Evolutionary conservation across 257 asterid species (phyloP).

Genomic region (Scutellaria barbata): DNA sequence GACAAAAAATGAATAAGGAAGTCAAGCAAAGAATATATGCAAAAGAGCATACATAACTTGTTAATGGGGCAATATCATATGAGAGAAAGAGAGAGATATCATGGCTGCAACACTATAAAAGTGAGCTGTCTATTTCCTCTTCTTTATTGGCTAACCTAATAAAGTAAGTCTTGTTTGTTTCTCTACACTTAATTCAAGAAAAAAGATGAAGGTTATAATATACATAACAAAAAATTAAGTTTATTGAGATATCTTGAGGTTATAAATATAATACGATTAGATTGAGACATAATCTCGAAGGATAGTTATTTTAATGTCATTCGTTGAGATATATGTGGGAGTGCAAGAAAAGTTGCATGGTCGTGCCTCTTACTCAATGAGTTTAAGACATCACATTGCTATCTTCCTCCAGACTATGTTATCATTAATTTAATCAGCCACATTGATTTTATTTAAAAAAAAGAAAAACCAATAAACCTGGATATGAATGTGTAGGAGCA

Average conservation of each 20-base stretch:
- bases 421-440: neutral
- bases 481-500: too few relatives aligned
- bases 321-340: neutral
- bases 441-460: too few relatives aligned
- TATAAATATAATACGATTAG: too few relatives aligned
- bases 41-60: conserved; percentile 30
- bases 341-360: conserved; percentile 19
- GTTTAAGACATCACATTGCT: neutral
- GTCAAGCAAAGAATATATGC: conserved; percentile 15
- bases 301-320: conserved; percentile 6
- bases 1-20: conserved; percentile 3
- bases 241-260: too few relatives aligned
- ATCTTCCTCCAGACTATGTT: neutral
- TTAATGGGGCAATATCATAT: conserved; percentile 32
- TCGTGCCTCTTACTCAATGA: neutral
- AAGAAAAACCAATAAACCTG: too few relatives aligned
- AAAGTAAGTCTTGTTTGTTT: conserved; percentile 23
- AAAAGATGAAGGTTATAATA: neutral
- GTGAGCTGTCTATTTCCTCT: neutral
- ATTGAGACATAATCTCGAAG: too few relatives aligned
- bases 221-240: too few relatives aligned
- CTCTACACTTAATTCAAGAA: neutral
- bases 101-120: conserved; percentile 22
- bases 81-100: conserved; percentile 1
- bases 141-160: conserved; percentile 30